phyloP scores from a whole-genome alignment of 805 yeast species.

The Candida saitoana region DNA sequence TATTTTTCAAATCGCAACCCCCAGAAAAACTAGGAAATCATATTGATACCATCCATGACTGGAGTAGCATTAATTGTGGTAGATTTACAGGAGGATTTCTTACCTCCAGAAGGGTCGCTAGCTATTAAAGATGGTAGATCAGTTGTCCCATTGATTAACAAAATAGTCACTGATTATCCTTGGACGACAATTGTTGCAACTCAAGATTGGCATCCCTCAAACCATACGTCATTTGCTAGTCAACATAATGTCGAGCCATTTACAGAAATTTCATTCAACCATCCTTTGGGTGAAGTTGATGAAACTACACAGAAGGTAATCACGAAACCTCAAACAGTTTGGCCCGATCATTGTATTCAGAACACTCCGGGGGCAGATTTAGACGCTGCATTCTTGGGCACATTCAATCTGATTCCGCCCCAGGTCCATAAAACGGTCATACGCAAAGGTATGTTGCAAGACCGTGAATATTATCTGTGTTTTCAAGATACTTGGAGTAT shows the following conservation, averaged over 20 bases:
- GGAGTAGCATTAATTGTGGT: conserved; percentile 61
- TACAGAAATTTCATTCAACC: conserved; percentile 42
- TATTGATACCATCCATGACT: too few relatives aligned
- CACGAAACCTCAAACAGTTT: conserved; percentile 46
- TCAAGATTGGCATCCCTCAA: conserved; percentile 83
- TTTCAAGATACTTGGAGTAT: conserved; percentile 75
- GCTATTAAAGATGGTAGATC: conserved; percentile 66
- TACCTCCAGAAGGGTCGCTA: conserved; percentile 72
- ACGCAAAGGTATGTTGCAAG: conserved; percentile 65
- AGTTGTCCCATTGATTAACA: conserved; percentile 49
- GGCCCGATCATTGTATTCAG: conserved; percentile 94
- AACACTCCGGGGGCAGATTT: conserved; percentile 61
- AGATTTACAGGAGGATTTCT: conserved; percentile 84
- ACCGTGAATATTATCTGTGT: conserved; percentile 84
- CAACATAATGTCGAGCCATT: conserved; percentile 54
- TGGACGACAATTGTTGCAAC: conserved; percentile 72
- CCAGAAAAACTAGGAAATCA: not conserved
- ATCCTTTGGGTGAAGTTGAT: conserved; percentile 42
- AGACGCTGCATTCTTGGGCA: conserved; percentile 45
- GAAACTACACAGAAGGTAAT: conserved; percentile 19
- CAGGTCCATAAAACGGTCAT: conserved; percentile 42
- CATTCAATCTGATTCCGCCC: conserved; percentile 28
- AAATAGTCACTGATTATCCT: conserved; percentile 41
- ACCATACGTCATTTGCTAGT: conserved; percentile 80
- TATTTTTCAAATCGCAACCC: not conserved